These are phyloP conservation scores for Aspergillus neoniger DNA, from an alignment of 2,329 filamentous ascomycete genomes.

Conservation along the genomic window DNA sequence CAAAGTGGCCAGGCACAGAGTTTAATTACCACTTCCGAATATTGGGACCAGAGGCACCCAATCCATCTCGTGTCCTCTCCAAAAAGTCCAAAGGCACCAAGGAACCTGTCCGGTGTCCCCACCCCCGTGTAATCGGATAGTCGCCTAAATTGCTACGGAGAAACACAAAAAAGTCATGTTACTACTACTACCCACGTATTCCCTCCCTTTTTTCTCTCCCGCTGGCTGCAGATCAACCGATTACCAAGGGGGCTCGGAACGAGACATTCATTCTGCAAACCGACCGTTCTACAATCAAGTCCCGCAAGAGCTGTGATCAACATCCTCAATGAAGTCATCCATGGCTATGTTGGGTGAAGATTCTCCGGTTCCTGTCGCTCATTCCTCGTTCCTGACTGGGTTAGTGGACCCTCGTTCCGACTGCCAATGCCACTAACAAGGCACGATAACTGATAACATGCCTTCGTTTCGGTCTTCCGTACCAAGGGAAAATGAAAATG, in stretches of 20 bases:
- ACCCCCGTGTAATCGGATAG: neutral
- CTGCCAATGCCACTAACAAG: conserved; percentile 1
- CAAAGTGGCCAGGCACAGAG: neutral
- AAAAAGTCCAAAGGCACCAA: neutral
- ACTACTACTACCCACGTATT: neutral
- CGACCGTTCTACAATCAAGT: neutral
- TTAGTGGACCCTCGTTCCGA: conserved; percentile 17
- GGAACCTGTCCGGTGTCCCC: neutral
- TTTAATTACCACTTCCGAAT: conserved; percentile 2
- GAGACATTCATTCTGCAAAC: neutral
- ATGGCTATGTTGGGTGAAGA: conserved; percentile 12
- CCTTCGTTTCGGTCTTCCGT: neutral
- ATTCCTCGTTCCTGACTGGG: conserved; percentile 22
- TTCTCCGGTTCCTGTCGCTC: conserved; percentile 16
- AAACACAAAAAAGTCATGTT: neutral
- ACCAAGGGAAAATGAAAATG: neutral
- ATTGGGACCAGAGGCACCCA: neutral
- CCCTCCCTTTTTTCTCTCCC: neutral
- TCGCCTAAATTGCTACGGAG: neutral
- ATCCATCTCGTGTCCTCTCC: neutral
- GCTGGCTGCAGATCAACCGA: neutral
- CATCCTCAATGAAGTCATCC: conserved; percentile 20
- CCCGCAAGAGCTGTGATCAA: neutral
- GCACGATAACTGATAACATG: neutral
- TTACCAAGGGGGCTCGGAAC: neutral